Conservation (phyloP, 208 protist genomes). For the Phytomonas sp. region DNA sequence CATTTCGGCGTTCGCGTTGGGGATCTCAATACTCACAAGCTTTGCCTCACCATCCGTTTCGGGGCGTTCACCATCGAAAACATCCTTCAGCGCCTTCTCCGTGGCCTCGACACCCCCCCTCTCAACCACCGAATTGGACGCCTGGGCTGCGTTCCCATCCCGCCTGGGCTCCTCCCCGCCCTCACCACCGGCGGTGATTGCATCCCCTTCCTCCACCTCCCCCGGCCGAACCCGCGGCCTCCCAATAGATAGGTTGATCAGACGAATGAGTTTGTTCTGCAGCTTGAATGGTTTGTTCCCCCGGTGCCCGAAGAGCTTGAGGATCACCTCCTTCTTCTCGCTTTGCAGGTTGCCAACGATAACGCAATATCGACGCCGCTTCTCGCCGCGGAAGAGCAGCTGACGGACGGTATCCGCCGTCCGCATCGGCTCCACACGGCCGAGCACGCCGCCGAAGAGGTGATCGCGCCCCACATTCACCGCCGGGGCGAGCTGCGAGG, state of each 20-base stretch:
- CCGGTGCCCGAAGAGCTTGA: slow-evolving; percentile 76
- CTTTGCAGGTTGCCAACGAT: slow-evolving; percentile 73
- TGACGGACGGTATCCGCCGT: slow-evolving; percentile 61
- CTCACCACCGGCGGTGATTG: not conserved
- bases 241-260: slow-evolving; percentile 77
- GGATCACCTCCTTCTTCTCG: slow-evolving; percentile 35
- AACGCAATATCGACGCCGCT: slow-evolving; percentile 76
- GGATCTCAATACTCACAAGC: not conserved
- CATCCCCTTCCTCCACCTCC: slow-evolving; percentile 7
- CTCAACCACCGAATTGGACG: not conserved
- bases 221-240: slow-evolving; percentile 30
- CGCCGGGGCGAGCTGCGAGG: slow-evolving; percentile 12
- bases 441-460: slow-evolving; percentile 25
- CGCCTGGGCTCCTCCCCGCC: not conserved
- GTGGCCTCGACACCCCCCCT: slow-evolving; percentile 3
- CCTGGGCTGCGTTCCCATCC: not conserved
- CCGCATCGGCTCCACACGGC: slow-evolving; percentile 15
- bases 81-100: slow-evolving; percentile 1
- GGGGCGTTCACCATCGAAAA: not conserved
- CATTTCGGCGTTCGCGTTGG: slow-evolving; percentile 2
- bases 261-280: slow-evolving; percentile 76
- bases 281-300: slow-evolving; percentile 78
- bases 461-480: slow-evolving; percentile 16
- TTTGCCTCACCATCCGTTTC: slow-evolving; percentile 3
- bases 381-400: slow-evolving; percentile 74